These are phyloP conservation scores for Sugiyamaella lignohabitans DNA, from an alignment of 805 yeast genomes.

Conservation along the genomic window DNA sequence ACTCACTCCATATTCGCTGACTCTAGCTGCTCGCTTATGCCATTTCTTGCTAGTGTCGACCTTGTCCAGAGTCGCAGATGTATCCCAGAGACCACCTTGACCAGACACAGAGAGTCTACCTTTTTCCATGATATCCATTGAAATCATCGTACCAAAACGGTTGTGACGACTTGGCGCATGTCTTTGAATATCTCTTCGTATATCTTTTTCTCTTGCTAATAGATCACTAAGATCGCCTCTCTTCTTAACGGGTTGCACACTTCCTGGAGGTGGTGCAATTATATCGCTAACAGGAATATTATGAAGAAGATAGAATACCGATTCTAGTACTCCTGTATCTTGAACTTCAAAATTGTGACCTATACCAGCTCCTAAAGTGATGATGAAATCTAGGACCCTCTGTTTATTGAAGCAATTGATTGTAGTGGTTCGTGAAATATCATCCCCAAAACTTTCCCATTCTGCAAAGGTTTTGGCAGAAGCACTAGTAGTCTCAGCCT, in stretches of 20 bases:
- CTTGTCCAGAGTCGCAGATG: slow-evolving; percentile 49
- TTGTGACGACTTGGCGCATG: slow-evolving; percentile 71
- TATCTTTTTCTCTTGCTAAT: slow-evolving; percentile 52
- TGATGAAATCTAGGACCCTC: slow-evolving; percentile 63
- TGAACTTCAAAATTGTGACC: slow-evolving; percentile 59
- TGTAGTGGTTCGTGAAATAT: slow-evolving; percentile 57
- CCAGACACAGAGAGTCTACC: slow-evolving; percentile 64
- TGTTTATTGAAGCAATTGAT: slow-evolving; percentile 56
- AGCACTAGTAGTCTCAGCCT: slow-evolving; percentile 54
- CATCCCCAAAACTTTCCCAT: slow-evolving; percentile 62
- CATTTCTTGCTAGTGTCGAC: slow-evolving; percentile 67
- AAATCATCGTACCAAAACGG: slow-evolving; percentile 79
- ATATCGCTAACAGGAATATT: slow-evolving; percentile 42
- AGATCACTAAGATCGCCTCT: slow-evolving; percentile 35
- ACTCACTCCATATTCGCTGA: slow-evolving; percentile 9
- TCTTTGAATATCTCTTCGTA: slow-evolving; percentile 44
- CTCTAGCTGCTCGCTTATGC: slow-evolving; percentile 34
- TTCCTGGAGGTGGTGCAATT: neutral
- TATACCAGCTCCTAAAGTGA: slow-evolving; percentile 63
- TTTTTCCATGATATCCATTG: slow-evolving; percentile 58
- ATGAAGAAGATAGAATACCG: slow-evolving; percentile 54
- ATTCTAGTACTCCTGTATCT: slow-evolving; percentile 60
- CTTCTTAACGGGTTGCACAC: neutral
- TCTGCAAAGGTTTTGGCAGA: slow-evolving; percentile 58
- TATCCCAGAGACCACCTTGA: slow-evolving; percentile 52